phyloP scores from a whole-genome alignment of 257 asterid genomes.

The Asclepias syriaca region DNA sequence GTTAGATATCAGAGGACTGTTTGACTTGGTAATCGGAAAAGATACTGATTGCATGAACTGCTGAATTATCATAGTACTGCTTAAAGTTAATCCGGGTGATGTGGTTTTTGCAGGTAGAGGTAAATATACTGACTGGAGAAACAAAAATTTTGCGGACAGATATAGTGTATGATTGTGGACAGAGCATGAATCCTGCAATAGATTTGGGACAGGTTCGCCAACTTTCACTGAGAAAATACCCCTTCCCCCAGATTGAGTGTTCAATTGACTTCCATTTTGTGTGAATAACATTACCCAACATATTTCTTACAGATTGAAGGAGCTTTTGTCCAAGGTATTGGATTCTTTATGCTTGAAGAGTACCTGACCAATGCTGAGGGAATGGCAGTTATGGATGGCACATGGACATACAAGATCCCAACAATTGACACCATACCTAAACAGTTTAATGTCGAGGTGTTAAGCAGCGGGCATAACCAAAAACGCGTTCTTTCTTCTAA shows the following conservation, averaged over 20 bases:
- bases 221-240: neutral
- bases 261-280: neutral
- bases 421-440: constrained; percentile 64
- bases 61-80: neutral
- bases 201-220: constrained; percentile 69
- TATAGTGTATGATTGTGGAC: constrained; percentile 75
- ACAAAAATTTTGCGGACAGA: constrained; percentile 46
- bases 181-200: constrained; percentile 73
- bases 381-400: constrained; percentile 43
- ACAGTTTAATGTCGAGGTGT: constrained; percentile 55
- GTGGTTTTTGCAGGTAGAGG: constrained; percentile 47
- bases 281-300: neutral
- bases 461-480: constrained; percentile 60
- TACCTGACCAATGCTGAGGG: constrained; percentile 53
- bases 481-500: constrained; percentile 72
- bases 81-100: neutral
- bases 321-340: constrained; percentile 80
- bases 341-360: constrained; percentile 85
- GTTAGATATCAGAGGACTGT: neutral
- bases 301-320: constrained; percentile 59
- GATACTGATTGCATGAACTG: neutral
- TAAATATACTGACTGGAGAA: constrained; percentile 56
- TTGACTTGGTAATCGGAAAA: neutral
- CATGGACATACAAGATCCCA: constrained; percentile 85
- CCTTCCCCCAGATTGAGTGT: no score